Evolutionary conservation across 805 yeast genomes (phyloP), one percentile per base, ranked within the genome.

Genomic region (Wickerhamomyces mucosus): DNA sequence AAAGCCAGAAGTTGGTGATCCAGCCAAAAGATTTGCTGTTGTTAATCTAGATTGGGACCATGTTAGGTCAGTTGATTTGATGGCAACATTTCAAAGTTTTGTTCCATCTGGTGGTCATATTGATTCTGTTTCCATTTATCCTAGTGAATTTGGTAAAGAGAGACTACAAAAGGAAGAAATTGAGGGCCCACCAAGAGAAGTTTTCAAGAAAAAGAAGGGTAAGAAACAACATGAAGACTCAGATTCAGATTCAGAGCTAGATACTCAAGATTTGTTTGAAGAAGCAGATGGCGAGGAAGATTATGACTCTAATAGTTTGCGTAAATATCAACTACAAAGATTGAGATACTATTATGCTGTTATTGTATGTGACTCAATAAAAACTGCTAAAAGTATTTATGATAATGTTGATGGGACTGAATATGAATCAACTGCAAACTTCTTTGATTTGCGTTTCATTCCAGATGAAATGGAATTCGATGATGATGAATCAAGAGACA

Each of bases 21-120:
- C 95, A 19, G 67, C 94, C 1, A 62, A 61, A 21, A 63, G 82
- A 6, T 65, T 92, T 48, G 98, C 98, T 0, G 95, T 79, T 2
- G 97, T 92, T 19, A 92, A 92, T 50, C 64, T 92, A 70, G 98
- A 92, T 52, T 92, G 98, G 98, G 98, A 92, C 46, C 82, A 92
- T 49, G 68, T 92, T n/a, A 70, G 74, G 28, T 81, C 97, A 1
- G 72, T 73, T 4, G 97, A 92, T 52, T 61, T 89, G 40, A 72
- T 83, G 79, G 94, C 94, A 5, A 79, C 97, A 0, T 85, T 89
- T 46, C 61, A 76, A 7, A 75, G 94, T 34, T 92, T 89, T 58
- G 77, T 82, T 15, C 95, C 95, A 14, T 57, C 72, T 15, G 76
- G 70, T 21, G 94, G 94, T 2, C 60, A 63, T 27, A 78, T 89